Evolutionary conservation across 2,329 filamentous ascomycete genomes (phyloP), one percentile per base, ranked within the genome.

Genomic region (Cercospora zeae-maydis): DNA sequence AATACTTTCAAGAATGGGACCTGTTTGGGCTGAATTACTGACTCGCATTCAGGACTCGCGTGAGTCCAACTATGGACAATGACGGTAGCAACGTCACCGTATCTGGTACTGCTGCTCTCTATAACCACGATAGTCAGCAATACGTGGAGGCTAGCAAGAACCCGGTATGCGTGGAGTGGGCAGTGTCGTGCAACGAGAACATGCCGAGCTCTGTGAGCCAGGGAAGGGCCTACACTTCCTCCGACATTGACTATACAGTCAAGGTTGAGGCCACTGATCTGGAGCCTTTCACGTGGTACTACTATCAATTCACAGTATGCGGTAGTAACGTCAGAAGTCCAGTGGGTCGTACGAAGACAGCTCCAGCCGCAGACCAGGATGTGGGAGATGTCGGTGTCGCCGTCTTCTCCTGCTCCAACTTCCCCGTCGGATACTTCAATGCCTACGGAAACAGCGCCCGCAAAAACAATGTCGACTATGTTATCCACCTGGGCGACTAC

Each of bases 391-490:
- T 72, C 13, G 66, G 70, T 6, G 54, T 71, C 8, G 71, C 71
- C 7, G 70, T 72, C 24, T 73, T 68, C 59, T 69, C 66, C 10
- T 72, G 70, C 66, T 66, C 66, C 13, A 72, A 70, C 63, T 72
- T 69, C 47, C 70, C 69, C 1, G 63, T 52, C 10, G 70, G 69
- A 19, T 71, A 63, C 58, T 71, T 72, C 65, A 71, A 72, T 51
- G 67, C 70, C 2, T 72, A 71, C 36, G 71, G 71, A 8, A 71
- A 70, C 39, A 62, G 65, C 14, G 68, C 70, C 10, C 61, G 69
- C 24, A 71, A 69, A 59, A 70, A 78, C 58, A 75, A 74, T 10
- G 76, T 79, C 4, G 78, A 79, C 60, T 79, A 77, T 51, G 75
- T 79, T 11, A 61, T 72, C 27, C 69, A 70, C 39, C 59, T 67